These are phyloP conservation scores for Mortierella sp. DNA, from an alignment of 371 early-diverging fungal species.

Conservation along the genomic window DNA sequence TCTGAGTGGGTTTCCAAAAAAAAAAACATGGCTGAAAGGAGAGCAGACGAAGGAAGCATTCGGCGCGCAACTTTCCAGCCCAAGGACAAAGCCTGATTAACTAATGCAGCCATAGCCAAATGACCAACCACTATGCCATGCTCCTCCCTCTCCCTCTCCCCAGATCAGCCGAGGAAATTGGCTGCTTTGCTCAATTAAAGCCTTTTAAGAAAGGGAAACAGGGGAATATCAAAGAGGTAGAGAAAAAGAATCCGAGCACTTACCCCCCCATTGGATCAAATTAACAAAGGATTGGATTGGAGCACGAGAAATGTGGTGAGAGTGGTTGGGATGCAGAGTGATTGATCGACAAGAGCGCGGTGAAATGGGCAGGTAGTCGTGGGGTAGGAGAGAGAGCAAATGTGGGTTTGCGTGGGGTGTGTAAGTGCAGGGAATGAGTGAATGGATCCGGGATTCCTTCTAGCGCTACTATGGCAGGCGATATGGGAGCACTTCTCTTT, in stretches of 20 bases:
- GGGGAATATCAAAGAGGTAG: neutral
- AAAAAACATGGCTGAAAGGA: neutral
- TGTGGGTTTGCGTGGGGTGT: neutral
- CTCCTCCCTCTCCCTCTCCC: too few relatives aligned
- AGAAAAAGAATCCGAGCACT: slow-evolving; percentile 2
- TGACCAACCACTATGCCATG: too few relatives aligned
- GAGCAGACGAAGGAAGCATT: neutral
- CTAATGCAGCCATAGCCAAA: too few relatives aligned
- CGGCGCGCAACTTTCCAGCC: too few relatives aligned
- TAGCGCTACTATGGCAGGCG: too few relatives aligned
- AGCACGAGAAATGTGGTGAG: too few relatives aligned
- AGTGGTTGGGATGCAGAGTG: neutral
- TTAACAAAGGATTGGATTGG: too few relatives aligned
- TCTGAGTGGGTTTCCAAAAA: slow-evolving; percentile 1
- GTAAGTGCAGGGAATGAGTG: too few relatives aligned
- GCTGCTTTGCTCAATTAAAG: neutral
- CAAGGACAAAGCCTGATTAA: neutral
- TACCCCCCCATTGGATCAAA: slow-evolving; percentile 23
- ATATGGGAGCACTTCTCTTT: too few relatives aligned
- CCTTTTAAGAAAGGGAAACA: neutral
- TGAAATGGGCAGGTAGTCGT: neutral
- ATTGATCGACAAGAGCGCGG: neutral
- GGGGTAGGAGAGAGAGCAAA: too few relatives aligned
- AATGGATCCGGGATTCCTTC: neutral
- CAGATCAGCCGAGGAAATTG: too few relatives aligned